Base-by-base conservation (phyloP, 441 rosid species). In the Geranium incanum region DNA sequence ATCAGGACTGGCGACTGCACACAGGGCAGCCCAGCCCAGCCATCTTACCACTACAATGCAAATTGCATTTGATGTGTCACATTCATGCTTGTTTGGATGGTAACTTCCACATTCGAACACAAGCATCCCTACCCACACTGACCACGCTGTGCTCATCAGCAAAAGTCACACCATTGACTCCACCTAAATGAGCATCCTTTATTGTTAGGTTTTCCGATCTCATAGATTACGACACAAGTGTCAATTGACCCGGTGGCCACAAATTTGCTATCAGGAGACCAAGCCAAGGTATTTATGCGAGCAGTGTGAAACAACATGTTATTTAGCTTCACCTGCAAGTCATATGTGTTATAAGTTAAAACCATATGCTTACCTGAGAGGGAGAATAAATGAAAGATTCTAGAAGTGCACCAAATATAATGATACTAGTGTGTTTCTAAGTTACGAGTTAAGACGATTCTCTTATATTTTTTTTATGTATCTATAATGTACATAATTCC, bases 241-340 rank as follows among this genome's bases (percentile, higher is more conserved):
- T 81, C 84, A 6, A 83, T 71, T 3, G 86, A 81, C 18, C 84
- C 86, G 12, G 84, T 83, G 33, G 86, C 86, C 15, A 83, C 81
- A 71, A 68, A 60, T 21, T 77, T 70, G 77, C 78, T 71, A 74
- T 72, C 73, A 36, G 86, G 86, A 63, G 84, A 79, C 86, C 84
- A 81, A 72, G 81, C 84, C 67, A 83, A 71, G 71, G 83, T 79
- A 70, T 83, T 83, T 71, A 83, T 74, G 43, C 84, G 77, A 70
- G 84, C 83, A 72, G 84, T 71, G 78, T 83, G 86, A 74, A 43
- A 81, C 71, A 83, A 62, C 86, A 83, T 81, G 78, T 81, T 81
- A 52, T 83, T 81, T 12, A 83, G 76, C 75, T 81, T 81, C 78
- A 83, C 83, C 86, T 83, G 83, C 78, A 74, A 79, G 66, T 7